Evolutionary conservation across 2,329 filamentous ascomycete genomes (phyloP), one percentile per base, ranked within the genome.

Genomic region (Alternaria rosae): DNA sequence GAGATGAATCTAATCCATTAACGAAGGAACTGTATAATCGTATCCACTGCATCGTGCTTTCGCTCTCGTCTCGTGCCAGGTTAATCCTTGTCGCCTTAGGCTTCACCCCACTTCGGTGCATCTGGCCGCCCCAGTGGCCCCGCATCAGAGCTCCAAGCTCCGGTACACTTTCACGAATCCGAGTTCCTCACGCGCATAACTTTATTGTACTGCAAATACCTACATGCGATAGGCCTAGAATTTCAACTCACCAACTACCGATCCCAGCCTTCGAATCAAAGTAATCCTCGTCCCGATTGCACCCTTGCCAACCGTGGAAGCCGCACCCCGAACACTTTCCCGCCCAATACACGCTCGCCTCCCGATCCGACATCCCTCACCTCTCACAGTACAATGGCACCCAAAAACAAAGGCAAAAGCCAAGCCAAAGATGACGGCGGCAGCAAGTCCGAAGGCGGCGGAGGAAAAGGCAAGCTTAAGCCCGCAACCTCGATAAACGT

Each of bases 401-500:
- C 69, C 4, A 75, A 75, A 54, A 71, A 70, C 54, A 77, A 76
- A 63, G 62, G 59, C 64, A 73, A 76, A 60, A 52, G 56, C 61
- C 74, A 76, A 65, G 65, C 42, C 42, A 74, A 74, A 60, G 41
- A 53, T 20, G 56, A 58, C 7, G 21, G 38, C 9, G 23, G 26
- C 69, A 55, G 71, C 69, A 71, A 61, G 67, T n/a, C 20, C 3
- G 30, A 28, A 13, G 38, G 23, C 4, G 13, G 23, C 70, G 54
- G 77, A 75, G 74, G 71, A 62, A 82, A 80, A 68, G 76, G 67
- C 63, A 86, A 86, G 69, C 78, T 86, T 66, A 91, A 89, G 73
- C 81, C 87, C 23, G 89, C 88, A 1, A 88, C 89, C 71, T 84
- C 84, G 61, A 91, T 93, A 80, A 92, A 92, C 73, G 89, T 78